Conservation (phyloP, 805 yeast species). For the Isabelozyma rhagii region DNA sequence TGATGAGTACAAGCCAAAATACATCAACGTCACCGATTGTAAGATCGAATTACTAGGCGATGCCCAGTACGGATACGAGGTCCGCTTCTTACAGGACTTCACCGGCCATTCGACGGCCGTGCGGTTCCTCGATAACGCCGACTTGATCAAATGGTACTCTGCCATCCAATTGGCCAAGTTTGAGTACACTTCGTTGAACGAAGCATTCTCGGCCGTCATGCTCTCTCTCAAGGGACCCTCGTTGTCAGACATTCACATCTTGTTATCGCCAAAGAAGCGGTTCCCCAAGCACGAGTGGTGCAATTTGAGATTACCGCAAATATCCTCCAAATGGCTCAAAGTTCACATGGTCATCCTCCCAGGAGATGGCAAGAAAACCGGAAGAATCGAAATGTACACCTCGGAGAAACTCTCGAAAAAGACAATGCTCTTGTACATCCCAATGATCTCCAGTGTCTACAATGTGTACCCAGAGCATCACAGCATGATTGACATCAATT, state of each 20-base stretch:
- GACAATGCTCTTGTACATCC: constrained; percentile 48
- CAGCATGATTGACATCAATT: constrained; percentile 53
- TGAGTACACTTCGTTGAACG: constrained; percentile 56
- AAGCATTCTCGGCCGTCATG: constrained; percentile 63
- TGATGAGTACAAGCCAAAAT: constrained; percentile 46
- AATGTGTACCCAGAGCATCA: constrained; percentile 61
- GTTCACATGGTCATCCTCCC: constrained; percentile 52
- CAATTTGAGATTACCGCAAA: constrained; percentile 55
- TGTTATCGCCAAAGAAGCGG: constrained; percentile 48
- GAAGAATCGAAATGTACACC: constrained; percentile 53
- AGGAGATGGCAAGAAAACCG: constrained; percentile 41
- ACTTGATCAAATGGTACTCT: constrained; percentile 39
- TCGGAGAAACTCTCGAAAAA: constrained; percentile 48
- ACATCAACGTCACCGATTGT: constrained; percentile 50
- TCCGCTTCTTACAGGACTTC: constrained; percentile 27
- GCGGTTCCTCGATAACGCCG: constrained; percentile 16
- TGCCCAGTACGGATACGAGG: constrained; percentile 10
- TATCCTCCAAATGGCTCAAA: constrained; percentile 57
- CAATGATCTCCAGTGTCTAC: constrained; percentile 42
- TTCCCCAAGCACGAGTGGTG: constrained; percentile 58
- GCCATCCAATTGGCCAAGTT: constrained; percentile 53
- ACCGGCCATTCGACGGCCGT: constrained; percentile 18
- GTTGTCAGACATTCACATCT: constrained; percentile 56
- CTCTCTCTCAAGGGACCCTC: constrained; percentile 55
- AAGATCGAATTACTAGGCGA: constrained; percentile 14